Conservation (phyloP, 345 rosid genomes). For the Gossypium thurberi region DNA sequence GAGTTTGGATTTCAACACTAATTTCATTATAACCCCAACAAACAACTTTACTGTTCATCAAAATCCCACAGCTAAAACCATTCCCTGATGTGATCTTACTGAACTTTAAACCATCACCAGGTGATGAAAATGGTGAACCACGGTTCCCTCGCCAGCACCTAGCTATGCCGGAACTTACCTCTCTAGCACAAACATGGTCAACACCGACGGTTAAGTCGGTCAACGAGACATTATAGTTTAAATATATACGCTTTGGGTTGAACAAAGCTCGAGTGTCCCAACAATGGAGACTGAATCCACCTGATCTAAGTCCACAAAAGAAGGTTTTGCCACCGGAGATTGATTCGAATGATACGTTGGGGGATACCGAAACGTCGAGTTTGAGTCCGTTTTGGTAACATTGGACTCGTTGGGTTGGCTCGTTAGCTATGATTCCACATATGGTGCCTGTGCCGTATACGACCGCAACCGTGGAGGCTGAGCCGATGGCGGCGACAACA, state of each 20-base stretch:
- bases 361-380: slow-evolving; percentile 17
- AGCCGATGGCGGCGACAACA: slow-evolving; percentile 35
- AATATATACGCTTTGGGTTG: slow-evolving; percentile 30
- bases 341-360: slow-evolving; percentile 42
- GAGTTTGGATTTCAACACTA: slow-evolving; percentile 31
- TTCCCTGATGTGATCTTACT: slow-evolving; percentile 41
- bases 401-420: slow-evolving; percentile 32
- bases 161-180: slow-evolving; percentile 30
- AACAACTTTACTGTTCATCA: slow-evolving; percentile 29
- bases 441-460: slow-evolving; percentile 27
- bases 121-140: slow-evolving; percentile 29
- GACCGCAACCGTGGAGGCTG: slow-evolving; percentile 39
- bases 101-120: slow-evolving; percentile 25
- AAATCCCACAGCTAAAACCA: slow-evolving; percentile 49
- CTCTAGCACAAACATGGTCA: slow-evolving; percentile 50
- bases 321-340: slow-evolving; percentile 44
- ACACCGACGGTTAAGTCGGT: slow-evolving; percentile 43
- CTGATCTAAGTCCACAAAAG: slow-evolving; percentile 49
- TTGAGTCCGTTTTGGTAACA: slow-evolving; percentile 36
- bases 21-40: slow-evolving; percentile 42
- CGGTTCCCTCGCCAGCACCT: slow-evolving; percentile 52
- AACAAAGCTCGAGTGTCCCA: slow-evolving; percentile 36
- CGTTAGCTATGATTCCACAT: slow-evolving; percentile 43
- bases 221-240: slow-evolving; percentile 21
- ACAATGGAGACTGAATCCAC: slow-evolving; percentile 41